Conservation (phyloP, 768 basidiomycete genomes). For the Boletus pseudo-olivaceus region DNA sequence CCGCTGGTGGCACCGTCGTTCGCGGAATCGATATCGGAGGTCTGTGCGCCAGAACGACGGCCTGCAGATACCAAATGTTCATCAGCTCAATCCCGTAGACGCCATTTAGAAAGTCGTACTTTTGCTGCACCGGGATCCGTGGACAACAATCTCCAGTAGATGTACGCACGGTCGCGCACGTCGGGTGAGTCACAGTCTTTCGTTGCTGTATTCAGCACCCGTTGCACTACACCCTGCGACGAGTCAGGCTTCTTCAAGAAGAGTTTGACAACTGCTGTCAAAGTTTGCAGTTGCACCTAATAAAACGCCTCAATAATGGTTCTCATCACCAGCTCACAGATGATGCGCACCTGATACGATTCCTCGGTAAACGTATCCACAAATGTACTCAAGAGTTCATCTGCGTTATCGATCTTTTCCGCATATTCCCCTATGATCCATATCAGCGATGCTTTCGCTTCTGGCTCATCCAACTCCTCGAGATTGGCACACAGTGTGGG, state of each 20-base stretch:
- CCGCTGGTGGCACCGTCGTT: slow-evolving; percentile 81
- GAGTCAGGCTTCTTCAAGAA: slow-evolving; percentile 94
- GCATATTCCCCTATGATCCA: slow-evolving; percentile 99
- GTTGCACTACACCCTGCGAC: slow-evolving; percentile 88
- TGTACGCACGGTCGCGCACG: slow-evolving; percentile 94
- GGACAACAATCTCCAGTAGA: slow-evolving; percentile 94
- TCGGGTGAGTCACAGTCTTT: slow-evolving; percentile 97
- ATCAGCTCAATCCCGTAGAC: not conserved
- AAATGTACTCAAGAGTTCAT: slow-evolving; percentile 85
- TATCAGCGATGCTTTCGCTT: slow-evolving; percentile 95
- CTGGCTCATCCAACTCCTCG: slow-evolving; percentile 96
- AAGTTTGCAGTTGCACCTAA: slow-evolving; percentile 71
- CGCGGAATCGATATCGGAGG: slow-evolving; percentile 93
- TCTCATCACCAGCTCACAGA: not conserved
- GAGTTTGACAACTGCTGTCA: slow-evolving; percentile 95
- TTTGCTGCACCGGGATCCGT: slow-evolving; percentile 96
- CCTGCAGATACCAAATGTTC: slow-evolving; percentile 34
- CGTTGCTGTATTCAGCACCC: slow-evolving; percentile 89
- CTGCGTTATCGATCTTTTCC: slow-evolving; percentile 95
- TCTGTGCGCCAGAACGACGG: slow-evolving; percentile 85
- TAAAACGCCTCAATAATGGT: not conserved
- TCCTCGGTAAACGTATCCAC: slow-evolving; percentile 94
- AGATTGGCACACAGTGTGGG: slow-evolving; percentile 92
- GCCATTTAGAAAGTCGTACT: slow-evolving; percentile 39
- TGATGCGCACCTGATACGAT: slow-evolving; percentile 67